These are phyloP conservation scores for Trichoderma semiorbis DNA, from an alignment of 2,329 filamentous ascomycete genomes.

Conservation along the genomic window DNA sequence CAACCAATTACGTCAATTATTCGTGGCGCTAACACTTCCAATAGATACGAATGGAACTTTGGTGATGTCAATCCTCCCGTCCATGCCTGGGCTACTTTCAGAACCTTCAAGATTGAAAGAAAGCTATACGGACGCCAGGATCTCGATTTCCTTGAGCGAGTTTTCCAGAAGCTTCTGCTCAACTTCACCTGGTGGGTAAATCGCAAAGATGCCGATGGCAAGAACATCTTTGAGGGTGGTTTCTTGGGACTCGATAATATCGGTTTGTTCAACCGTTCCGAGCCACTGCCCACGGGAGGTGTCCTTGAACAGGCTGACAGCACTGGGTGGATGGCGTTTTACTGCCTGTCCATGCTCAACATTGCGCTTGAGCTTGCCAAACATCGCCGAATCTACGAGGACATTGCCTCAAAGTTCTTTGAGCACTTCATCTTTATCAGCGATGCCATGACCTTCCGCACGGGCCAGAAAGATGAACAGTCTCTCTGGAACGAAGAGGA, in stretches of 20 bases:
- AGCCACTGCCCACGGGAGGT: constrained; percentile 89
- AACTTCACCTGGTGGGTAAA: constrained; percentile 99
- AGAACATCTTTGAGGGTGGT: constrained; percentile 95
- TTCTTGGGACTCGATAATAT: constrained; percentile 97
- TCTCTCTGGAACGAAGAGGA: constrained; percentile 96
- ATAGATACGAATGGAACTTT: constrained; percentile 88
- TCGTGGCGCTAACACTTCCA: constrained; percentile 19
- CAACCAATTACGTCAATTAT: not conserved
- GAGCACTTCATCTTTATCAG: constrained; percentile 98
- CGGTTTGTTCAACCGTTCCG: constrained; percentile 93
- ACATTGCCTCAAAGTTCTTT: constrained; percentile 97
- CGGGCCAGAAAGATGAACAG: constrained; percentile 65
- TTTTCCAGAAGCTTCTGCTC: constrained; percentile 91
- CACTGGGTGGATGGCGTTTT: constrained; percentile 99
- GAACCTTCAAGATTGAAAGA: constrained; percentile 96
- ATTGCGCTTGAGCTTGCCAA: constrained; percentile 94
- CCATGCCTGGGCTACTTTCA: constrained; percentile 92
- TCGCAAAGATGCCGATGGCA: constrained; percentile 88
- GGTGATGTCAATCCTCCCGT: constrained; percentile 95
- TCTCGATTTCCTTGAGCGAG: constrained; percentile 89
- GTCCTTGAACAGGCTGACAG: constrained; percentile 94
- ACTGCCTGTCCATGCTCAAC: constrained; percentile 94
- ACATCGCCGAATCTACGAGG: constrained; percentile 91
- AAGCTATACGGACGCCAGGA: constrained; percentile 96
- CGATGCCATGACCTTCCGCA: constrained; percentile 89